Conservation (phyloP, 106 monocot genomes). For the Agapanthus africanus region DNA sequence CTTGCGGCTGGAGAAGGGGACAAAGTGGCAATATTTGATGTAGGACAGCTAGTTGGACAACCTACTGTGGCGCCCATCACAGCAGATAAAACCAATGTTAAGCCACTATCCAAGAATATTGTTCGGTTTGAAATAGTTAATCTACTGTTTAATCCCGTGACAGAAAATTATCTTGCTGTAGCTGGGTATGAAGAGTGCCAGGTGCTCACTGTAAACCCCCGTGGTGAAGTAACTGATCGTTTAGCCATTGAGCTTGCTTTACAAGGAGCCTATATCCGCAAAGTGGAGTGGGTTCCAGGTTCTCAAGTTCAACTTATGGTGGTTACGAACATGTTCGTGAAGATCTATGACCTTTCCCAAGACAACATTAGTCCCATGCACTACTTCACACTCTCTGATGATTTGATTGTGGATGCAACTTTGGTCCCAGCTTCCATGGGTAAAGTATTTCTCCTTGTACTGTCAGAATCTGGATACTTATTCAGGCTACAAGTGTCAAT, state of each 20-base stretch:
- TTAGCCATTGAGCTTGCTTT: slow-evolving; percentile 95
- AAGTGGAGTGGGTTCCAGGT: slow-evolving; percentile 91
- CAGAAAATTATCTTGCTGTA: slow-evolving; percentile 87
- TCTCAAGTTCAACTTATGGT: slow-evolving; percentile 97
- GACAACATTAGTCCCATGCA: slow-evolving; percentile 96
- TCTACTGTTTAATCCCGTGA: slow-evolving; percentile 70
- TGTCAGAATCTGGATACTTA: slow-evolving; percentile 64
- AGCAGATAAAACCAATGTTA: slow-evolving; percentile 81
- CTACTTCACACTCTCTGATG: slow-evolving; percentile 76
- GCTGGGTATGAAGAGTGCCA: slow-evolving; percentile 96
- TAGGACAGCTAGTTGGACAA: slow-evolving; percentile 88
- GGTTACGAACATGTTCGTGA: slow-evolving; percentile 90
- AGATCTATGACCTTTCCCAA: slow-evolving; percentile 96
- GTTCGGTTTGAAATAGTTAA: slow-evolving; percentile 96
- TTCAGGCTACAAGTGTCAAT: slow-evolving; percentile 66
- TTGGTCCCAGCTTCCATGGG: slow-evolving; percentile 81
- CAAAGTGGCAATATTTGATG: slow-evolving; percentile 91
- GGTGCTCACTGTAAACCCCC: slow-evolving; percentile 86
- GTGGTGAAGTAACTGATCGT: slow-evolving; percentile 97
- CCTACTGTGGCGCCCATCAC: slow-evolving; percentile 53
- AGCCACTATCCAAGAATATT: slow-evolving; percentile 84
- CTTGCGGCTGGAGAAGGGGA: slow-evolving; percentile 99
- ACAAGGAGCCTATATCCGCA: slow-evolving; percentile 81
- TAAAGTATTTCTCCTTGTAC: slow-evolving; percentile 72
- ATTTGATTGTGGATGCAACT: slow-evolving; percentile 81